phyloP scores from a whole-genome alignment of 352 stramenopile genomes.

The Phytophthora palmivora region DNA sequence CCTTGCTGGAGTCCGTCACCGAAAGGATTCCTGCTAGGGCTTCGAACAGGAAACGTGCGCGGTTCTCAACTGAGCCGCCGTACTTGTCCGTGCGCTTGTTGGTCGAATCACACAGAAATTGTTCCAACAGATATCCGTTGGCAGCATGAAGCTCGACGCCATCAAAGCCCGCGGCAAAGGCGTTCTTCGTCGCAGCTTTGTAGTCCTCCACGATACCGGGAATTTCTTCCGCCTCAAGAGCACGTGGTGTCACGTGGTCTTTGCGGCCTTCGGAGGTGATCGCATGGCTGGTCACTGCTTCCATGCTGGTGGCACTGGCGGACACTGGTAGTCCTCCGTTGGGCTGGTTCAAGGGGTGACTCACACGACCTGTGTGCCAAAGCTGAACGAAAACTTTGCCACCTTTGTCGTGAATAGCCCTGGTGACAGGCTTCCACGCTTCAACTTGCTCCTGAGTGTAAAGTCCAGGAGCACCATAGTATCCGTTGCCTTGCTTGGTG shows the following conservation, averaged over 20 bases:
- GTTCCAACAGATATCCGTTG: slow-evolving; percentile 92
- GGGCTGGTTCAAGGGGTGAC: slow-evolving; percentile 56
- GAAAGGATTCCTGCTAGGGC: slow-evolving; percentile 49
- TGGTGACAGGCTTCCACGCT: slow-evolving; percentile 52
- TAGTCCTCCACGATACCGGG: slow-evolving; percentile 67
- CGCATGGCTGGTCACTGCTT: slow-evolving; percentile 25
- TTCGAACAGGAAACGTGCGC: slow-evolving; percentile 68
- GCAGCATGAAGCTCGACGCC: slow-evolving; percentile 88
- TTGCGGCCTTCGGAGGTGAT: slow-evolving; percentile 39
- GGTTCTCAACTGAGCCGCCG: slow-evolving; percentile 79
- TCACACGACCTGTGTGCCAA: slow-evolving; percentile 72
- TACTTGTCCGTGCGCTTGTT: slow-evolving; percentile 86
- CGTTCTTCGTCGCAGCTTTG: slow-evolving; percentile 52
- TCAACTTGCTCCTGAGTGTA: slow-evolving; percentile 51
- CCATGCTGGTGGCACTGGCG: slow-evolving; percentile 34
- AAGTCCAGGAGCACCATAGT: slow-evolving; percentile 45
- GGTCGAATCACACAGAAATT: slow-evolving; percentile 72
- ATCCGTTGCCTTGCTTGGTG: slow-evolving; percentile 27
- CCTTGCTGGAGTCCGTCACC: slow-evolving; percentile 23
- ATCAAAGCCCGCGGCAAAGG: slow-evolving; percentile 85
- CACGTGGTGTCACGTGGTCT: slow-evolving; percentile 48
- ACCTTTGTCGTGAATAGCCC: slow-evolving; percentile 71
- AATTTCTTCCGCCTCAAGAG: slow-evolving; percentile 78
- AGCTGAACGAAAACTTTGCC: slow-evolving; percentile 76
- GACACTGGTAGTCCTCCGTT: slow-evolving; percentile 48